A percentile compares a stretch with the other conserved stretches of the same genome.
These are phyloP conservation scores for Cynanchum wilfordii DNA, from an alignment of 257 asterid species.

Conservation along the genomic window DNA sequence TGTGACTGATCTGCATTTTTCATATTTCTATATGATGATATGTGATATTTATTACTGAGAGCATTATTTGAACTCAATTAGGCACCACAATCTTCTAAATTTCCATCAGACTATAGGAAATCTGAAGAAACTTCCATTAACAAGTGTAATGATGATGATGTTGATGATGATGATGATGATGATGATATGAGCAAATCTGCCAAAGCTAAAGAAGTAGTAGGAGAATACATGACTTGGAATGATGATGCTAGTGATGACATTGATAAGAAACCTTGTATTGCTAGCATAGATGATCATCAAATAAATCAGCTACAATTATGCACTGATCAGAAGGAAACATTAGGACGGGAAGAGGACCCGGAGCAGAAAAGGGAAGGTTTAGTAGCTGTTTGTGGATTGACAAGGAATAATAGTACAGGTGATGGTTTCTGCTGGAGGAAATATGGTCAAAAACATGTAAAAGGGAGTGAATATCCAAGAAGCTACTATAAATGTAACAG, in stretches of 20 bases:
- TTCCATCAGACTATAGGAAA: slow-evolving; percentile 19
- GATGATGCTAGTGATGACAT: not conserved
- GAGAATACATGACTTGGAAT: slow-evolving; percentile 11
- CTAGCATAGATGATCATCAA: not conserved
- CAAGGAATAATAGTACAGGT: slow-evolving; percentile 26
- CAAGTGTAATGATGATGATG: not conserved
- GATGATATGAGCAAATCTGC: slow-evolving; percentile 10
- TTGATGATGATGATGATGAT: not conserved
- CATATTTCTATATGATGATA: too few species aligned
- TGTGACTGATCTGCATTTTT: too few species aligned
- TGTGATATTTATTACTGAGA: too few species aligned
- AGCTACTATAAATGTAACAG: slow-evolving; percentile 70
- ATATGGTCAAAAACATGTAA: slow-evolving; percentile 80
- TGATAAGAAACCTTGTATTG: slow-evolving; percentile 2
- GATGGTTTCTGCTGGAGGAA: slow-evolving; percentile 79
- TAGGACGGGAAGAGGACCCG: slow-evolving; percentile 10
- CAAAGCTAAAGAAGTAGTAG: not conserved
- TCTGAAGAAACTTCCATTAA: slow-evolving; percentile 14
- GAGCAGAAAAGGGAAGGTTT: slow-evolving; percentile 16
- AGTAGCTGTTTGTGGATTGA: slow-evolving; percentile 21
- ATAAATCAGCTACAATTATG: slow-evolving; percentile 14
- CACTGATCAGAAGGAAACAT: slow-evolving; percentile 17
- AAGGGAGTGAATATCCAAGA: slow-evolving; percentile 69
- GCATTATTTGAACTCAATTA: slow-evolving; percentile 1
- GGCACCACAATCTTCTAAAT: slow-evolving; percentile 25